Base-by-base conservation (phyloP, 1,284 basidiomycete genomes). In the Marasmius oreades region DNA sequence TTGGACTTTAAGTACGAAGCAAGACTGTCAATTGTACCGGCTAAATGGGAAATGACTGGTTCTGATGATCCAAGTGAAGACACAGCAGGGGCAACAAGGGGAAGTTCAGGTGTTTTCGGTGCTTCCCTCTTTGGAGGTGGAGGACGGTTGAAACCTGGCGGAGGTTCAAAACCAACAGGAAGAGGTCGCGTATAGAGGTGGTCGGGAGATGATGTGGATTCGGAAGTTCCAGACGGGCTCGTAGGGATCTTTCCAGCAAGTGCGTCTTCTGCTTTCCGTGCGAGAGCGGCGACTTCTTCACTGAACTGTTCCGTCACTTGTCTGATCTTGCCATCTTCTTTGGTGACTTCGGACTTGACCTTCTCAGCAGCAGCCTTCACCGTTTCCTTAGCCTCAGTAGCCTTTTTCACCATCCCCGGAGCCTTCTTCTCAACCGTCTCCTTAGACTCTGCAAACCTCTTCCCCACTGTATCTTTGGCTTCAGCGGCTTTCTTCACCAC, bases 1-100 rank as follows among this genome's bases (percentile, higher is more conserved):
- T 89, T 90, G 24, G 82, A 75, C 43, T 83, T 84, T 39, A 98
- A 77, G 74, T 91, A 95, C 11, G 86, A 82, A 18, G 95, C 88
- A 52, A 99, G 88, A 67, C 89, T 85, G 74, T 98, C 96, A 65
- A 99, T 98, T 44, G 94, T 96, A 12, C 85, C 82, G 3, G 95
- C 96, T 16, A 99, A 86, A 70, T 98, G 93, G 1, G 87, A 80
- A 60, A 99, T 90, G 66, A 98, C 87, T 16, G 96, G 95, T 63
- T 96, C 92, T 5, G 87, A 88, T 16, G 77, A 72, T 44, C 79
- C 80, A 52, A 95, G 79, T 55, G 88, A 86, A 55, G 86, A 81
- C 56, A 99, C 84, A 36, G 84, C 81, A 4, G 95, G 92, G 0
- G 92, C 88, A 59, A 98, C 78, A 45, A 92, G 81, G 42, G 95